Percentiles rank a stretch among this genome's conserved stretches.
phyloP scores from a whole-genome alignment of 164 flowering plant genomes.

The Vitis labrusca region DNA sequence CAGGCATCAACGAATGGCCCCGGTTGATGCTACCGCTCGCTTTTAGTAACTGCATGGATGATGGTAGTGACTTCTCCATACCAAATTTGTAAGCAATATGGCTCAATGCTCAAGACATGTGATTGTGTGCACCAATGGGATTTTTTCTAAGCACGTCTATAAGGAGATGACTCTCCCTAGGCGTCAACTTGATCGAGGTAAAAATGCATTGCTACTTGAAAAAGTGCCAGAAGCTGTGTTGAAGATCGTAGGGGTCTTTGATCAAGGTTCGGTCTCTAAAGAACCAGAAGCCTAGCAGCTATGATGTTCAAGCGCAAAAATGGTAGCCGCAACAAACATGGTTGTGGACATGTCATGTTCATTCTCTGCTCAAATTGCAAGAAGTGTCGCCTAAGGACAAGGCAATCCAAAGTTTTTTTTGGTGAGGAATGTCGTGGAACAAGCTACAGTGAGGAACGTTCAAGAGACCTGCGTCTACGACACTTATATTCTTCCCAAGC shows the following conservation, averaged over 20 bases:
- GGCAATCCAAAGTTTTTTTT: conserved; percentile 82
- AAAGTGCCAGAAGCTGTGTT: not conserved
- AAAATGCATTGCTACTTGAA: no score
- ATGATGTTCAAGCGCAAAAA: conserved; percentile 91
- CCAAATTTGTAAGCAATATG: no score
- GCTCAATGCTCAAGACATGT: no score
- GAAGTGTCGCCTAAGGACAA: conserved; percentile 98
- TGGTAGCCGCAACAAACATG: conserved; percentile 95
- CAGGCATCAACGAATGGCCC: no score
- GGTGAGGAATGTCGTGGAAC: conserved; percentile 97
- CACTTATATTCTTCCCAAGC: conserved; percentile 77
- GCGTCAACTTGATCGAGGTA: no score
- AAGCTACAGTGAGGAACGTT: conserved; percentile 94
- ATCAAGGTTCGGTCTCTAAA: not conserved
- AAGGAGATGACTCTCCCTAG: no score
- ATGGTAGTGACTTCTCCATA: no score
- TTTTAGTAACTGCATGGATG: no score
- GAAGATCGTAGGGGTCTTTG: not conserved
- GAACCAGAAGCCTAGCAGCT: not conserved
- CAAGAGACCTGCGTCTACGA: conserved; percentile 93
- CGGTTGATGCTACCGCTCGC: no score
- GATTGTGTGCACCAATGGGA: no score
- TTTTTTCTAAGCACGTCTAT: no score
- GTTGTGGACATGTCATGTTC: conserved; percentile 86
- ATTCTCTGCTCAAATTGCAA: conserved; percentile 97